Conservation (phyloP, 805 yeast genomes). For the Candida koratica region DNA sequence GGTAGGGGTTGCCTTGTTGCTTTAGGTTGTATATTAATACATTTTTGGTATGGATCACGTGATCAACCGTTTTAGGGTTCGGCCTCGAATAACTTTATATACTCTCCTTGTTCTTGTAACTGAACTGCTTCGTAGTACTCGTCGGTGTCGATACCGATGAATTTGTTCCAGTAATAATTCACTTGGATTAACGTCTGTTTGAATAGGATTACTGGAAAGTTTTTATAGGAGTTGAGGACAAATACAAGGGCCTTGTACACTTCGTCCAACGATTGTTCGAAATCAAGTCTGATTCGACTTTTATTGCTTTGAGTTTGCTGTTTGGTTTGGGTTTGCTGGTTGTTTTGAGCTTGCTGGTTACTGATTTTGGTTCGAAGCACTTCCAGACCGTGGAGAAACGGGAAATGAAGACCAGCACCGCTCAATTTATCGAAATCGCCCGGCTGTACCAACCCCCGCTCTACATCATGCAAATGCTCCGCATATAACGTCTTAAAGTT, state of each 20-base stretch:
- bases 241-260: conserved; percentile 61
- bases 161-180: conserved; percentile 64
- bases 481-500: conserved; percentile 60
- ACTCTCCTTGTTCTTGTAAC: conserved; percentile 14
- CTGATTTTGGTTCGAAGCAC: conserved; percentile 12
- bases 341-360: background rate
- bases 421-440: conserved; percentile 38
- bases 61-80: no score
- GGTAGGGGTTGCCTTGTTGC: conserved; percentile 39
- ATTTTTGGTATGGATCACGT: background rate
- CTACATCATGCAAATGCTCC: conserved; percentile 38
- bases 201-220: conserved; percentile 64
- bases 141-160: conserved; percentile 48
- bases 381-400: conserved; percentile 21
- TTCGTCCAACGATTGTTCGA: conserved; percentile 42
- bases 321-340: background rate
- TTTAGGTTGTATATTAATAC: conserved; percentile 17
- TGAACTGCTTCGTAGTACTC: conserved; percentile 16
- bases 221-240: conserved; percentile 59
- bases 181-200: conserved; percentile 46
- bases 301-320: conserved; percentile 3
- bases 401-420: conserved; percentile 35
- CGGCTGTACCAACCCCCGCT: conserved; percentile 34
- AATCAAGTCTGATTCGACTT: conserved; percentile 17
- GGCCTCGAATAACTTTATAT: conserved; percentile 13